These are phyloP conservation scores for Septoria petroselini DNA, from an alignment of 2,329 filamentous ascomycete species.

Conservation along the genomic window DNA sequence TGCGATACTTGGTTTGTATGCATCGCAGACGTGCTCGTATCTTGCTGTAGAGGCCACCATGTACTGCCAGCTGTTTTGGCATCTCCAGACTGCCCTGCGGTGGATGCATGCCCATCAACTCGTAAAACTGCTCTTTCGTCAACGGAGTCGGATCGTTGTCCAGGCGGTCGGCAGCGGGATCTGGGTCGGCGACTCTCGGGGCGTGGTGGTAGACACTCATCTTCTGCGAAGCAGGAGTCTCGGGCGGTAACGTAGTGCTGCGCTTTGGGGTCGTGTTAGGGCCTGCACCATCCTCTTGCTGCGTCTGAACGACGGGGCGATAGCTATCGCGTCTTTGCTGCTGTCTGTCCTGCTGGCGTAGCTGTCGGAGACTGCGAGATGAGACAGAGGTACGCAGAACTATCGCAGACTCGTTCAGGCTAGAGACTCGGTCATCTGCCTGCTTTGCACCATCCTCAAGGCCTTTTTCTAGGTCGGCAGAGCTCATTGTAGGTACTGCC, in stretches of 20 bases:
- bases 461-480: constrained; percentile 28
- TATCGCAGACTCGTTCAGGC: constrained; percentile 18
- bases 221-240: constrained; percentile 17
- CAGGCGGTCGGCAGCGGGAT: constrained; percentile 30
- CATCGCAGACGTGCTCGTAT: constrained; percentile 25
- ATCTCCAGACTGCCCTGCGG: constrained; percentile 22
- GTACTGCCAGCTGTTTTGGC: constrained; percentile 30
- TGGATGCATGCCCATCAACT: constrained; percentile 34
- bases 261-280: constrained; percentile 11
- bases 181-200: constrained; percentile 28
- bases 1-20: constrained; percentile 32
- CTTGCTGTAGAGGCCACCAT: constrained; percentile 32
- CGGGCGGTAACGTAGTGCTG: constrained; percentile 11
- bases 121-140: constrained; percentile 30
- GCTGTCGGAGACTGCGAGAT: constrained; percentile 10
- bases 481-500: constrained; percentile 30
- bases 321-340: constrained; percentile 1
- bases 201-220: constrained; percentile 18
- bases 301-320: not conserved
- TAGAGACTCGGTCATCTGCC: constrained; percentile 17
- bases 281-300: not conserved
- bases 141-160: constrained; percentile 28
- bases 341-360: constrained; percentile 1
- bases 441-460: constrained; percentile 26
- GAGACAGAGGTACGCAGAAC: constrained; percentile 17